phyloP scores from a whole-genome alignment of 352 stramenopile species.

The Globisporangium megalacanthum region DNA sequence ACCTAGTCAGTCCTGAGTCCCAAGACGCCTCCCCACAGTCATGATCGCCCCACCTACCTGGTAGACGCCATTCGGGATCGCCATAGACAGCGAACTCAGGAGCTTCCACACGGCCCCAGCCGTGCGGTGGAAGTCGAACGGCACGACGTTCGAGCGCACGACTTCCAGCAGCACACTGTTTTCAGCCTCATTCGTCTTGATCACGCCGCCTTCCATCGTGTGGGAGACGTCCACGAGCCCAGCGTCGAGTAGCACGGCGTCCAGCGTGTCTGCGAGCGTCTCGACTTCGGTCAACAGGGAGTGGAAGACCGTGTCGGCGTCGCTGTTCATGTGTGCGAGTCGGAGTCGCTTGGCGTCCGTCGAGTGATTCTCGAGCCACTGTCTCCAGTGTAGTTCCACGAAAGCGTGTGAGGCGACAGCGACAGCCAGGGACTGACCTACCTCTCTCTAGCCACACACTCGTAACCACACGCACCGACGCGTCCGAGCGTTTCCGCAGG shows the following conservation, averaged over 20 bases:
- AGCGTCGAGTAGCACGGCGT: not conserved
- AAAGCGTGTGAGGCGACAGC: not conserved
- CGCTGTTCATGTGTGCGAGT: not conserved
- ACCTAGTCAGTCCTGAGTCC: too few relatives aligned
- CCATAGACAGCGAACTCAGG: slow-evolving; percentile 1
- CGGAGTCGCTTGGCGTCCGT: too few relatives aligned
- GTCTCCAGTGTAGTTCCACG: too few relatives aligned
- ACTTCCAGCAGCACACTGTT: not conserved
- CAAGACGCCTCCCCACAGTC: too few relatives aligned
- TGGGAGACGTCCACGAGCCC: not conserved
- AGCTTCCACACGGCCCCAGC: slow-evolving; percentile 4
- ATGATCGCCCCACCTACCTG: not conserved
- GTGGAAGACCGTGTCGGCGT: not conserved
- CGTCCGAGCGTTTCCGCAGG: slow-evolving; percentile 22
- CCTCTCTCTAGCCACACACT: not conserved
- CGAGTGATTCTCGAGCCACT: slow-evolving; percentile 6
- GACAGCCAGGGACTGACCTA: too few relatives aligned
- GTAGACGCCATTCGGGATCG: slow-evolving; percentile 1
- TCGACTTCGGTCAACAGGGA: slow-evolving; percentile 1
- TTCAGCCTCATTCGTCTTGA: not conserved
- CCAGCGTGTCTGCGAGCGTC: not conserved
- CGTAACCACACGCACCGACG: not conserved
- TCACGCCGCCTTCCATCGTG: not conserved
- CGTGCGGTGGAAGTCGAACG: slow-evolving; percentile 2
- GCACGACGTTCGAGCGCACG: not conserved